Conservation (phyloP, 176 grass and related monocot genomes). For the Ananas comosus region DNA sequence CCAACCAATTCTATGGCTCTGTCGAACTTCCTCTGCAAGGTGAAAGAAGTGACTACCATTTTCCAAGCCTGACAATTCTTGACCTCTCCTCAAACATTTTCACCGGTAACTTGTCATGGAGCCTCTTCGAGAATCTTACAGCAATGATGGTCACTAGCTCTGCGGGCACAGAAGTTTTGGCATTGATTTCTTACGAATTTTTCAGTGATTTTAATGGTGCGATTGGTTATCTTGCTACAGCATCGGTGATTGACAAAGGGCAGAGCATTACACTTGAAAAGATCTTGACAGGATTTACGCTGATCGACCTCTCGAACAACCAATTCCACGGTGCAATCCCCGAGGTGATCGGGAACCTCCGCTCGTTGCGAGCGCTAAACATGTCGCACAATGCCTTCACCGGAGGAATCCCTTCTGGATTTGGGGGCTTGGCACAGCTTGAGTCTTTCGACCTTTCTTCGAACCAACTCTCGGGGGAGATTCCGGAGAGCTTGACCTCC, state of each 20-base stretch:
- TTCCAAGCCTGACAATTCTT: slow-evolving; percentile 3
- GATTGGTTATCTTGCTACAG: no score
- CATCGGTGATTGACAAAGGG: no score
- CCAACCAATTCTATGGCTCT: slow-evolving; percentile 25
- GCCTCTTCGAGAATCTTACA: slow-evolving; percentile 1
- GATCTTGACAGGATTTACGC: no score
- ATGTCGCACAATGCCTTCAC: slow-evolving; percentile 17
- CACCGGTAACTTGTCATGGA: background rate
- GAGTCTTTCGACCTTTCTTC: slow-evolving; percentile 27
- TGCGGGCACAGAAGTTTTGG: no score
- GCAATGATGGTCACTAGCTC: background rate
- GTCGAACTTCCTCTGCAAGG: background rate
- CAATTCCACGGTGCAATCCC: slow-evolving; percentile 21
- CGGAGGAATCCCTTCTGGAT: slow-evolving; percentile 7
- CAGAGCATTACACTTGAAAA: no score
- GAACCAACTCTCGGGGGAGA: slow-evolving; percentile 25
- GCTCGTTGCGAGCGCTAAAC: slow-evolving; percentile 5
- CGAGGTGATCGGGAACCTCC: slow-evolving; percentile 5
- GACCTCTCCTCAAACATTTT: slow-evolving; percentile 15
- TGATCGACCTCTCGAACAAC: slow-evolving; percentile 1
- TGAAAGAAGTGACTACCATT: background rate
- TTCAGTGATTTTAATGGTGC: no score
- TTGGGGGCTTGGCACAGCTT: background rate
- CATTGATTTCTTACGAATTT: no score
- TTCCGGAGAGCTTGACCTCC: slow-evolving; percentile 12